Evolutionary conservation across 2,329 filamentous ascomycete genomes (phyloP), one percentile per base, ranked within the genome.

Genomic region (Trichoderma hamatum): DNA sequence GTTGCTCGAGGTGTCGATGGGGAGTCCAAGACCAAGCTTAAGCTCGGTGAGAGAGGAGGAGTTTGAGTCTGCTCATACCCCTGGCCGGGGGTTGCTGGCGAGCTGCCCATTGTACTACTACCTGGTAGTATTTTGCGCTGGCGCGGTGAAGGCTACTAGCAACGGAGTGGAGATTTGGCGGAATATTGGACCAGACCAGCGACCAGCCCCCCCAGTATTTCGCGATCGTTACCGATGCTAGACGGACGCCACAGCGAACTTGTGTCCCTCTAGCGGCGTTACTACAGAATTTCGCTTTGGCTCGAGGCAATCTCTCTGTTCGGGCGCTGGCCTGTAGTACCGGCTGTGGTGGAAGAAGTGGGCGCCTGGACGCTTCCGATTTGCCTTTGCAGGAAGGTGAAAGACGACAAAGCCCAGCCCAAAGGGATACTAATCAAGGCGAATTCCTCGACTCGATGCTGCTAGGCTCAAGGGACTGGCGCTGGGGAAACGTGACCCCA

Each of bases 111-210:
- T 59, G 68, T 58, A 67, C 39, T 46, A 51, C 21, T 36, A 51
- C 21, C 51, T 51, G 58, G 46, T 56, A 51, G 28, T 21, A 39
- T 30, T 59, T 51, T 67, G 46, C 46, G 46, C 46, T 24, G 60
- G 63, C 65, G 68, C 56, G 68, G 62, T 70, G 64, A 60, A 56
- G 62, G 54, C 32, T 43, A 43, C 16, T 13, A 49, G 62, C 28
- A 56, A 21, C 16, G 36, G 58, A 52, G 58, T 61, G 67, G 54
- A 66, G 52, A 62, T 67, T 36, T 62, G 39, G 62, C 63, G 63
- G 64, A 66, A 67, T 70, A 69, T 69, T 69, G 64, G 55, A 43
- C 61, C 68, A 36, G 67, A 36, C 63, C 63, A 67, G 54, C 63
- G 24, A 67, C 63, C 63, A 67, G 58, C 43, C 49, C 49, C 51